These are phyloP conservation scores for Emericellopsis cladophorae DNA, from an alignment of 2,329 filamentous ascomycete genomes.

Conservation along the genomic window DNA sequence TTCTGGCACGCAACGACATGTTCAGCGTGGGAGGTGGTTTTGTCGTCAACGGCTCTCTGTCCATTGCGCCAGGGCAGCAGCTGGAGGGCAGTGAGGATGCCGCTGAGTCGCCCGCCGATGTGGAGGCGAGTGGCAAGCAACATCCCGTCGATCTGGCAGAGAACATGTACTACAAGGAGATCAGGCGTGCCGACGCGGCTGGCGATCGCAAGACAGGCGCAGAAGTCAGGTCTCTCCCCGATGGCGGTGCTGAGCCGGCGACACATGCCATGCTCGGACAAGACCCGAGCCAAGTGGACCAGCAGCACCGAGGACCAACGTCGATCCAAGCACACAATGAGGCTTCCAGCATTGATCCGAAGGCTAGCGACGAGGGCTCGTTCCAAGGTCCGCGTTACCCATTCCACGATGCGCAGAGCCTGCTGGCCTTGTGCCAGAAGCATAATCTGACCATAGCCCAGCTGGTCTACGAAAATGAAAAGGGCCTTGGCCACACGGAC, in stretches of 20 bases:
- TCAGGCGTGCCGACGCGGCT: conserved; percentile 29
- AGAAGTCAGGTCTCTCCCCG: conserved; percentile 21
- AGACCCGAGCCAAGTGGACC: no score
- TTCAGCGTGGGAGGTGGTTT: conserved; percentile 40
- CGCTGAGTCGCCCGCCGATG: conserved; percentile 4
- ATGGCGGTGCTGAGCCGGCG: background rate
- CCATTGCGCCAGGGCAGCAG: conserved; percentile 20
- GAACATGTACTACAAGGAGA: conserved; percentile 39
- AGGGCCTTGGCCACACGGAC: conserved; percentile 34
- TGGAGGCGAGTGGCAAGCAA: no score
- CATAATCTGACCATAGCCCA: conserved; percentile 39
- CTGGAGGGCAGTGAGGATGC: conserved; percentile 1
- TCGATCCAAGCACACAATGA: background rate
- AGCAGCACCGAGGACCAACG: background rate
- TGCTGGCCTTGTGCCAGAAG: conserved; percentile 31
- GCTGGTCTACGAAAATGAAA: conserved; percentile 38
- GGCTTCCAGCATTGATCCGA: conserved; percentile 7
- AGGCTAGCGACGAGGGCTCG: conserved; percentile 6
- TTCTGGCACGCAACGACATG: conserved; percentile 34
- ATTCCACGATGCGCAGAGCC: conserved; percentile 31
- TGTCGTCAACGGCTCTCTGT: conserved; percentile 35
- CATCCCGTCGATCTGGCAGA: conserved; percentile 35
- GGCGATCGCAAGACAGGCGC: conserved; percentile 29
- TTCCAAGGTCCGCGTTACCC: conserved; percentile 25
- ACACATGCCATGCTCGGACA: no score